Conservation (phyloP, 805 yeast genomes). For the Wickerhamomyces chambardii region DNA sequence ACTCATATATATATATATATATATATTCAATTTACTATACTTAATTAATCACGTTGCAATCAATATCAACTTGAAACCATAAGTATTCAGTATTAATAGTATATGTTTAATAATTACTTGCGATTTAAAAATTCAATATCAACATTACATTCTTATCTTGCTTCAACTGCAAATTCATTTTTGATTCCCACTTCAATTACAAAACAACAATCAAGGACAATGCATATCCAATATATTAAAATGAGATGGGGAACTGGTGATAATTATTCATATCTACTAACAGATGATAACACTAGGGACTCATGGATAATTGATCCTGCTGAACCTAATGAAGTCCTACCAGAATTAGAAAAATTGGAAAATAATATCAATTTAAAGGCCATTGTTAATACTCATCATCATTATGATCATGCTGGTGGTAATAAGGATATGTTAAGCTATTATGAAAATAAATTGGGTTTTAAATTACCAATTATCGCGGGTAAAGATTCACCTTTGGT, state of each 20-base stretch:
- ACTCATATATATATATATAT: too few relatives aligned
- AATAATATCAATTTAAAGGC: constrained; percentile 46
- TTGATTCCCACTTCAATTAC: too few relatives aligned
- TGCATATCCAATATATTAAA: constrained; percentile 78
- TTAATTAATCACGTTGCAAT: too few relatives aligned
- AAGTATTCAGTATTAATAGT: too few relatives aligned
- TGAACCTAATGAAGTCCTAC: constrained; percentile 60
- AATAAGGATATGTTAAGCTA: constrained; percentile 31
- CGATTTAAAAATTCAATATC: too few relatives aligned
- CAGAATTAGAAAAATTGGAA: constrained; percentile 28
- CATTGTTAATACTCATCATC: constrained; percentile 94
- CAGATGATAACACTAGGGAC: constrained; percentile 52
- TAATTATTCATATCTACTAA: constrained; percentile 76
- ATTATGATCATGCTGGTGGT: constrained; percentile 91
- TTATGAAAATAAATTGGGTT: constrained; percentile 21
- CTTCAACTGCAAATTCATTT: too few relatives aligned
- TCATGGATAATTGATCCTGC: constrained; percentile 94
- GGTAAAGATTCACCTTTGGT: constrained; percentile 79
- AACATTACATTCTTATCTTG: too few relatives aligned
- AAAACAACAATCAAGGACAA: constrained; percentile 27
- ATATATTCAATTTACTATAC: too few relatives aligned
- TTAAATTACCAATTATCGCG: constrained; percentile 60
- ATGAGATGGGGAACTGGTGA: constrained; percentile 96
- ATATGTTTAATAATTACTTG: too few relatives aligned
- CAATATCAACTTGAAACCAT: too few relatives aligned